Conservation (phyloP, 2,329 filamentous ascomycete species). For the Didymella glomerata region DNA sequence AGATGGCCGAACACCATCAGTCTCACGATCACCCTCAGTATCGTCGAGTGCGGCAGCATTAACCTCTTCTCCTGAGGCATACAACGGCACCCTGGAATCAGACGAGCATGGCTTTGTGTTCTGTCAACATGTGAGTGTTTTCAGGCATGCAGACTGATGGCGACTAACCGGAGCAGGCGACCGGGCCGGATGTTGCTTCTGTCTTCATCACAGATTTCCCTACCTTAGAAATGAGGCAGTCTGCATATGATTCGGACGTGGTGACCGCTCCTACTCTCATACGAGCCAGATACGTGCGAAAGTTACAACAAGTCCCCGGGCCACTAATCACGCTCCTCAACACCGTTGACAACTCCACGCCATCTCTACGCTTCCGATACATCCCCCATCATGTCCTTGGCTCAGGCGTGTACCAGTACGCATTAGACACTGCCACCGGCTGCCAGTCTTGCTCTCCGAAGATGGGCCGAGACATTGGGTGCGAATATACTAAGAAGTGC, state of each 20-base stretch:
- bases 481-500: slow-evolving; percentile 71
- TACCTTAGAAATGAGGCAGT: slow-evolving; percentile 47
- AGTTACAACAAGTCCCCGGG: slow-evolving; percentile 43
- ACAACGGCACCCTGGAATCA: slow-evolving; percentile 53
- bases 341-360: slow-evolving; percentile 62
- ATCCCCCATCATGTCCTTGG: slow-evolving; percentile 67
- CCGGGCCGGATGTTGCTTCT: background rate
- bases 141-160: too few relatives aligned
- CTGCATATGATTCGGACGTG: slow-evolving; percentile 39
- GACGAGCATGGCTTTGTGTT: slow-evolving; percentile 51
- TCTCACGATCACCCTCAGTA: slow-evolving; percentile 35
- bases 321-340: slow-evolving; percentile 69
- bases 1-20: slow-evolving; percentile 28
- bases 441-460: slow-evolving; percentile 69
- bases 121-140: slow-evolving; percentile 42
- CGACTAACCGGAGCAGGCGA: slow-evolving; percentile 6
- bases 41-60: slow-evolving; percentile 24
- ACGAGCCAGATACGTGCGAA: slow-evolving; percentile 48
- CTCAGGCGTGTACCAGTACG: slow-evolving; percentile 66
- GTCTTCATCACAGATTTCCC: slow-evolving; percentile 44
- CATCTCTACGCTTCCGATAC: slow-evolving; percentile 72
- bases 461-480: slow-evolving; percentile 62
- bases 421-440: slow-evolving; percentile 70
- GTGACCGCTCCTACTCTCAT: slow-evolving; percentile 48
- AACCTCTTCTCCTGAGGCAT: slow-evolving; percentile 38